phyloP scores from a whole-genome alignment of 2,329 filamentous ascomycete genomes.

The Colletotrichum sp. region DNA sequence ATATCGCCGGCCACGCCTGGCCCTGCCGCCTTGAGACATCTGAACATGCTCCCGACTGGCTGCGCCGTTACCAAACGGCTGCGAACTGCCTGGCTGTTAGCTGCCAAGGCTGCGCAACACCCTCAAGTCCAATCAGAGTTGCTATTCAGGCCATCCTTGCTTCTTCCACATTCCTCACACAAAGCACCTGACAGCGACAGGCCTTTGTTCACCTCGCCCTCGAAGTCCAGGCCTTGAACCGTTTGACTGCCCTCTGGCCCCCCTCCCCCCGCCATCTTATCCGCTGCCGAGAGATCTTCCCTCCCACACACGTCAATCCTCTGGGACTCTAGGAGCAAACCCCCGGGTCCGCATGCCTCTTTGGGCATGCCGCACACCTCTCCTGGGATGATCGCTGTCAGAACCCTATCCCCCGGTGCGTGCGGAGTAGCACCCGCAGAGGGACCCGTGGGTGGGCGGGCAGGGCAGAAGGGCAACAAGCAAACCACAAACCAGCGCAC shows the following conservation, averaged over 20 bases:
- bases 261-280: neutral
- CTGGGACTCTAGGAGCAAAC: neutral
- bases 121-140: neutral
- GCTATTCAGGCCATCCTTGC: neutral
- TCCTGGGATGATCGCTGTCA: constrained; percentile 17
- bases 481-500: neutral
- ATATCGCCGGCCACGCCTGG: neutral
- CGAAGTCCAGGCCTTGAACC: neutral
- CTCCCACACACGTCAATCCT: neutral
- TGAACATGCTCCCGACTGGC: neutral
- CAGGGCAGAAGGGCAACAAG: neutral
- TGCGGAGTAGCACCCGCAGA: constrained; percentile 1
- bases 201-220: neutral
- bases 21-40: constrained; percentile 11
- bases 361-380: neutral
- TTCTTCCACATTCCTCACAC: constrained; percentile 13
- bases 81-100: neutral
- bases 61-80: neutral
- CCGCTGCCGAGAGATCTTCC: neutral
- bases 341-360: constrained; percentile 17
- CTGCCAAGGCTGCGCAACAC: neutral
- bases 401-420: constrained; percentile 5
- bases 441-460: neutral
- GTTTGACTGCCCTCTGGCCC: neutral
- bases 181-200: neutral